Base-by-base conservation (phyloP, 2,329 filamentous ascomycete species). In the Sordariomycetes sp. region DNA sequence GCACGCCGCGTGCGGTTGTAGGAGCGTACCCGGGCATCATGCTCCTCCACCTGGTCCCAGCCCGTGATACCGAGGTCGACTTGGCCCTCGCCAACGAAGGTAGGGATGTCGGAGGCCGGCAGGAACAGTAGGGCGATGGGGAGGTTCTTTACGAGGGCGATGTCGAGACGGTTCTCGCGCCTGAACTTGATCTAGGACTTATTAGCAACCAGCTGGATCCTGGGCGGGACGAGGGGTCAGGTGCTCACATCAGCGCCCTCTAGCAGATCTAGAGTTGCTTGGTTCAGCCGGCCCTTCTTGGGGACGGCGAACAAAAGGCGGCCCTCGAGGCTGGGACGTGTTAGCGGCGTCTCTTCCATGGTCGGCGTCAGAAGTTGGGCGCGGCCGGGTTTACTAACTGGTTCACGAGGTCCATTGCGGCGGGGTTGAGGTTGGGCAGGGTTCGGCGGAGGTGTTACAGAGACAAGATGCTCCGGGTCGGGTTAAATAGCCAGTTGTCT, bases 1-100 rank as follows among this genome's bases (percentile, higher is more conserved):
- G 76, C 74, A 48, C 76, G 72, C 60, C 75, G 73, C 24, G 74
- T 71, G 67, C 75, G 78, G 60, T 76, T 75, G 52, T 77, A 68
- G 43, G 74, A 71, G 53, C 76, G 74, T 25, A 85, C 76, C 32
- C 76, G 76, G 53, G 87, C 86, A 73, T 92, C 89, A 74, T 97
- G 89, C 74, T 97, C 93, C 61, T 87, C 86, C 54, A 97, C 90
- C 68, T 96, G 91, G 70, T 99, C 94, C 67, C 85, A 83, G 55
- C 94, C 94, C 0, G 94, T 97, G 69, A 99, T 99, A 62, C 94
- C 94, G 18, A 99, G 79, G 69, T 96, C 92, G 54, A 96, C 90
- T 62, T 87, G 87, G 60, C 94, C 94, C 74, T 97, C 92, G 59
- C 93, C 93, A 54, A 99, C 92, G 69, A 97, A 97, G 46, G 91